phyloP scores from a whole-genome alignment of 2,329 filamentous ascomycete species.

The Aspergillus sclerotialis region DNA sequence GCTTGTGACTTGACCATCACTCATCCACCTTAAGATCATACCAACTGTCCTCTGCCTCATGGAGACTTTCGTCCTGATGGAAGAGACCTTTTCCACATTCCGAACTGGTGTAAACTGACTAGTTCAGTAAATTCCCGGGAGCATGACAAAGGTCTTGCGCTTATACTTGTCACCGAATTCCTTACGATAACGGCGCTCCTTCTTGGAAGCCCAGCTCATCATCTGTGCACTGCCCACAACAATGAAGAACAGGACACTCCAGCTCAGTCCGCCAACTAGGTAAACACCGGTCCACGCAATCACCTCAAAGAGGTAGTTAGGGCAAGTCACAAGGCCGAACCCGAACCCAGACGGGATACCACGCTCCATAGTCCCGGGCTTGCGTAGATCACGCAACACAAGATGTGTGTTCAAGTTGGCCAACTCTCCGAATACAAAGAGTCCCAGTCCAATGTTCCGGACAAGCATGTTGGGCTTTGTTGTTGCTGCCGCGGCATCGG shows the following conservation, averaged over 20 bases:
- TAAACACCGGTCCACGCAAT: constrained; percentile 80
- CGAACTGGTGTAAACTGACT: too few species aligned
- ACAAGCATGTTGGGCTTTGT: constrained; percentile 44
- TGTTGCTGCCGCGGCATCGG: constrained; percentile 59
- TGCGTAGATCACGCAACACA: constrained; percentile 69
- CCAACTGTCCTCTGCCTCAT: too few species aligned
- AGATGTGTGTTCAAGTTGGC: constrained; percentile 75
- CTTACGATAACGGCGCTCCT: constrained; percentile 82
- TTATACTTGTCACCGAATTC: constrained; percentile 92
- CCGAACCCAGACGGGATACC: constrained; percentile 82
- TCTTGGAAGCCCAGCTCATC: constrained; percentile 81
- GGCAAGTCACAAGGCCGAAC: constrained; percentile 83
- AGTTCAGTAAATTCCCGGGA: constrained; percentile 72
- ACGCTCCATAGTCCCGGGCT: constrained; percentile 71
- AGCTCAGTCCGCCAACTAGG: constrained; percentile 66
- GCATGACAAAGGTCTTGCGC: constrained; percentile 80
- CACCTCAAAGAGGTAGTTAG: constrained; percentile 94
- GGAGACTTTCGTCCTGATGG: too few species aligned
- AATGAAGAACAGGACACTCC: constrained; percentile 71
- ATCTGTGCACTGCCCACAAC: constrained; percentile 69
- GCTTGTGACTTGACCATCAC: too few species aligned
- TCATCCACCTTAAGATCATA: too few species aligned
- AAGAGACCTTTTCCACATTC: too few species aligned
- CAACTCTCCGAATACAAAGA: constrained; percentile 72
- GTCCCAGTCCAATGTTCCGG: constrained; percentile 59